Base-by-base conservation (phyloP, 495 filamentous ascomycete genomes). In the Xylaria venustula region DNA sequence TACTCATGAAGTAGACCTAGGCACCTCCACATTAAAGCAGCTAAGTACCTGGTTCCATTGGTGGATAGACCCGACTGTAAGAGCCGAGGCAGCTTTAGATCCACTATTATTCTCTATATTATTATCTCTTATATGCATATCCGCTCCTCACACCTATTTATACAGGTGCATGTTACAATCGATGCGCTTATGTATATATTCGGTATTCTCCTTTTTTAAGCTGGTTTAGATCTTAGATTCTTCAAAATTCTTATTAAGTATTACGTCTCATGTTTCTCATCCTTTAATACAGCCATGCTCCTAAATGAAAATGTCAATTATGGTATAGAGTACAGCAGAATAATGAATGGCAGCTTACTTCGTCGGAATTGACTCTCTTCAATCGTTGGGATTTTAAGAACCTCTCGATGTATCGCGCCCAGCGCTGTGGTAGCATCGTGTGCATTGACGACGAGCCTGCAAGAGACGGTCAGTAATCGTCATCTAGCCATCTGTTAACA, bases 391-490 rank as follows among this genome's bases (percentile, higher is more conserved):
- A 77, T 77, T 47, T 73, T 71, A 25, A 77, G 66, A 11, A 77
- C 75, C n/a, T 77, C 67, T 45, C 66, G 63, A 36, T 77, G 75
- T 37, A 77, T 72, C 9, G 71, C 71, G 54, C 75, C 71, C 57
- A 73, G 72, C 8, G 75, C 75, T n/a, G 68, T 58, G 17, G 71
- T 62, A 0, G 73, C 73, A 60, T 77, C 68, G 36, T 73, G 65
- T 0, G 71, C 69, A 32, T 67, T 64, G 0, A 77, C 72, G 4
- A 77, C 75, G 12, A 77, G 67, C 7, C 72, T 74, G n/a, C 19
- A 9, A 23, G 8, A n/a, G 2, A 50, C 20, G 14, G 42, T 61
- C 36, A 36, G 30, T 54, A 52, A 12, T 15, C 15, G 17, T 45
- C 23, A 12, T 0, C 15, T 12, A n/a, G 20, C 8, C 9, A 3